Percentiles rank a stretch among this genome's conserved stretches.
These are phyloP conservation scores for Acanthamoeba lenticulata DNA, from an alignment of 208 protist genomes.

Conservation along the genomic window DNA sequence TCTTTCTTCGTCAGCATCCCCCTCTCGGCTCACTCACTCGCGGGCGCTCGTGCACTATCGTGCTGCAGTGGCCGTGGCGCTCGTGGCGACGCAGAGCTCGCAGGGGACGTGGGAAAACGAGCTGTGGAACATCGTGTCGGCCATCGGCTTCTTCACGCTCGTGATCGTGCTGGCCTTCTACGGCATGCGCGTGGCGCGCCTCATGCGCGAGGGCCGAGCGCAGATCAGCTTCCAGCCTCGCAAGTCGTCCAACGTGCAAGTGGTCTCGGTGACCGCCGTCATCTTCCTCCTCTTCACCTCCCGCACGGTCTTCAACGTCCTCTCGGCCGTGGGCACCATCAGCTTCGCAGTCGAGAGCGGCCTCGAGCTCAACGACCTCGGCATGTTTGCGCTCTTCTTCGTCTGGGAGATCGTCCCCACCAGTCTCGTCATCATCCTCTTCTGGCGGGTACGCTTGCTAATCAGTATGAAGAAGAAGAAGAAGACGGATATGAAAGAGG, in stretches of 20 bases:
- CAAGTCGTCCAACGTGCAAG: slow-evolving; percentile 7
- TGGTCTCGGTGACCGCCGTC: slow-evolving; percentile 5
- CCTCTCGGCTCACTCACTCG: not conserved
- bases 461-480: not conserved
- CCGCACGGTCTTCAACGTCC: not conserved
- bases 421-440: slow-evolving; percentile 20
- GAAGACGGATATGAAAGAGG: not conserved
- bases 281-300: slow-evolving; percentile 33
- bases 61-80: not conserved
- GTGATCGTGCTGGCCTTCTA: slow-evolving; percentile 27
- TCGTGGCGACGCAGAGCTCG: not conserved
- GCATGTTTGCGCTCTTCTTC: slow-evolving; percentile 44
- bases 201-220: not conserved
- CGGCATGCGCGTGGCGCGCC: not conserved
- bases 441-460: slow-evolving; percentile 24
- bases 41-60: not conserved
- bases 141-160: slow-evolving; percentile 1
- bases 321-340: not conserved
- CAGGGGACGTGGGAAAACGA: slow-evolving; percentile 19
- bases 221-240: slow-evolving; percentile 32
- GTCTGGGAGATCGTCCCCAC: slow-evolving; percentile 44
- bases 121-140: slow-evolving; percentile 17
- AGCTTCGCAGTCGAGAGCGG: slow-evolving; percentile 39
- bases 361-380: not conserved
- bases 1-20: not conserved